A percentile compares a stretch with the other conserved stretches of the same genome.
Conservation (phyloP, 1,284 basidiomycete species). For the Rhodotorula sp. region DNA sequence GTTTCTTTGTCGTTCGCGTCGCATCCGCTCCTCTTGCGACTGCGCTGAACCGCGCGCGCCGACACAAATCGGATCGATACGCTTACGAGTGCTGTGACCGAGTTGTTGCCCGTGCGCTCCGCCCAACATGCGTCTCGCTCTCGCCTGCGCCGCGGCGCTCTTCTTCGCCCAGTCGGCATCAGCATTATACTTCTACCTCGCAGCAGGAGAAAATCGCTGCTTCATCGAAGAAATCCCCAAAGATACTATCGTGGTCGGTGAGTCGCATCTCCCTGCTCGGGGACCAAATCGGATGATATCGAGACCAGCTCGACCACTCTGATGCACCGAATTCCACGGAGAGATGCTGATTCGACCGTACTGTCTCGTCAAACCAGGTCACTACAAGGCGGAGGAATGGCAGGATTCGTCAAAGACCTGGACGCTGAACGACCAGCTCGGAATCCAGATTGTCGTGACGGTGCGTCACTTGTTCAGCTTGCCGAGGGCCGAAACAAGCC, state of each 20-base stretch:
- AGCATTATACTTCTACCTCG: constrained; percentile 53
- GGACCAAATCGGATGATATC: not conserved
- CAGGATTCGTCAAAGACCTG: constrained; percentile 70
- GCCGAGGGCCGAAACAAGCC: not conserved
- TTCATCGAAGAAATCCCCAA: constrained; percentile 94
- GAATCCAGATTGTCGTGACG: constrained; percentile 86
- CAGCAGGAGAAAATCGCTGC: constrained; percentile 57
- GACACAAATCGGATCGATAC: not conserved
- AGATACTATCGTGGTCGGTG: constrained; percentile 96
- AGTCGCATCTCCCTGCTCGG: constrained; percentile 38
- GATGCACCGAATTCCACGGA: not conserved
- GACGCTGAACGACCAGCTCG: constrained; percentile 70
- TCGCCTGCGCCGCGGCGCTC: constrained; percentile 8
- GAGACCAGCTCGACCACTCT: not conserved
- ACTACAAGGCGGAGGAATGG: constrained; percentile 91
- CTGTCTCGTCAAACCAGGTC: constrained; percentile 58
- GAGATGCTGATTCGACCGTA: not conserved
- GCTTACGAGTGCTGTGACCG: not conserved
- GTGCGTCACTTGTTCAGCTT: constrained; percentile 55
- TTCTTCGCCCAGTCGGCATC: constrained; percentile 10
- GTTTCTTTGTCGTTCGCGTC: too few relatives aligned
- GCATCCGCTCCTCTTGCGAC: too few relatives aligned
- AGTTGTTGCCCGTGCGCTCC: not conserved
- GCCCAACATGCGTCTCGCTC: not conserved
- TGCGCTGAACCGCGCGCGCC: too few relatives aligned